Base-by-base conservation (phyloP, 805 yeast species). In the Saccharomyces paradoxus region DNA sequence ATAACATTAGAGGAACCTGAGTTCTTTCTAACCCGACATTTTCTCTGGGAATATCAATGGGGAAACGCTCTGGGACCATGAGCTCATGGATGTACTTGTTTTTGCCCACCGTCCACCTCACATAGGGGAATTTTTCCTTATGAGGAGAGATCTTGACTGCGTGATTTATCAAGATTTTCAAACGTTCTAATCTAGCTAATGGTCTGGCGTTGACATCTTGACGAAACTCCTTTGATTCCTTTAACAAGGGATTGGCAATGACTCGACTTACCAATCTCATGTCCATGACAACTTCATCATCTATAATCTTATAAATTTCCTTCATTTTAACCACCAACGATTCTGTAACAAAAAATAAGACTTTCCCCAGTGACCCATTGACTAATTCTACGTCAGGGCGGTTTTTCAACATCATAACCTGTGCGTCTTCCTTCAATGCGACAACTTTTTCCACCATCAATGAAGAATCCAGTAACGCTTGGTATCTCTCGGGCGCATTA, bases 391-490 rank as follows among this genome's bases (percentile, higher is more conserved):
- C 71, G 9, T 82, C 86, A 59, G 88, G 91, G 29, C 80, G 77
- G 67, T 94, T 94, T 63, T 87, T 89, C 60, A 94, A 72, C 77
- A 89, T 83, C 97, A 94, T 91, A 1, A 94, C 97, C 69, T 94
- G 99, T 0, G 97, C 95, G 41, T 89, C 89, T 53, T 81, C 83
- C 67, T 91, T 92, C 59, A 94, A 72, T 2, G 74, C 76, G 14
- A 94, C 64, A 6, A 61, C 65, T 55, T 78, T 77, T 28, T 85
- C 87, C 48, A 94, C 95, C 86, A 91, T 84, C 44, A 89, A 74
- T 49, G 79, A 77, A 3, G 73, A 68, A 22, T 85, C 84, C 50
- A 84, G 69, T 55, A 74, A 63, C 32, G 71, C 67, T 21, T 66
- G 55, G 41, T 61, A 61, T 56, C 62, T 65, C 17, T 65, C 57